Conservation (phyloP, 441 rosid species). For the Adansonia gregorii region DNA sequence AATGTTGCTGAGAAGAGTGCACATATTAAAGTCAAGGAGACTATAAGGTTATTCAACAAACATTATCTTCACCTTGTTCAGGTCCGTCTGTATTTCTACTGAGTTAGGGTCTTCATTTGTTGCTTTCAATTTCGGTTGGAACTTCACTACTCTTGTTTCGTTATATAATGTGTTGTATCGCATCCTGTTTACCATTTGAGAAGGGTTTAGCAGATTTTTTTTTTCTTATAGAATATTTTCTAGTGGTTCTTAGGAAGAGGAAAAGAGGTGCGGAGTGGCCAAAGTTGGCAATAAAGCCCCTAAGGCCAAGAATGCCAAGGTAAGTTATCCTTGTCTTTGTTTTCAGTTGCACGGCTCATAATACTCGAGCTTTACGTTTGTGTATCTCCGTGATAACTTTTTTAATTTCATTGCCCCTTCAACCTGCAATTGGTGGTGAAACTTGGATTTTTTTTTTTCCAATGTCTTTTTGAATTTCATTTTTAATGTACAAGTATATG, state of each 20-base stretch:
- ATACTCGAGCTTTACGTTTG: background rate
- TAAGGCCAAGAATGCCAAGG: slow-evolving; percentile 45
- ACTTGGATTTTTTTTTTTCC: background rate
- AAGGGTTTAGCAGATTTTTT: background rate
- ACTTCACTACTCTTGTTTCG: background rate
- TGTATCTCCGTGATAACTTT: background rate
- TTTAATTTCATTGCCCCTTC: background rate
- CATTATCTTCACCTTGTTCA: slow-evolving; percentile 81
- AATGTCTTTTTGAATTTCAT: slow-evolving; percentile 4
- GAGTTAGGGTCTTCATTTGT: background rate
- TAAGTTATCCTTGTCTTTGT: slow-evolving; percentile 18
- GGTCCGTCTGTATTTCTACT: slow-evolving; percentile 39
- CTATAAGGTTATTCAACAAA: slow-evolving; percentile 74
- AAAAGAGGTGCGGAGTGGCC: slow-evolving; percentile 50
- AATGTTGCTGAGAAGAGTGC: slow-evolving; percentile 46
- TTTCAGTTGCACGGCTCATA: background rate
- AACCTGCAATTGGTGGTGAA: background rate
- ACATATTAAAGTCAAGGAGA: slow-evolving; percentile 62
- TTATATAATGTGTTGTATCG: background rate
- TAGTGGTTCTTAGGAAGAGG: slow-evolving; percentile 54
- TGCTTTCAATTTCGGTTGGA: background rate
- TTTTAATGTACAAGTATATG: slow-evolving; percentile 25
- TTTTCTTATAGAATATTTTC: background rate
- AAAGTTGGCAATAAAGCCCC: slow-evolving; percentile 31
- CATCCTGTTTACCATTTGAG: background rate